Evolutionary conservation across 2,329 filamentous ascomycete species (phyloP).

Genomic region (Didymella lethalis): DNA sequence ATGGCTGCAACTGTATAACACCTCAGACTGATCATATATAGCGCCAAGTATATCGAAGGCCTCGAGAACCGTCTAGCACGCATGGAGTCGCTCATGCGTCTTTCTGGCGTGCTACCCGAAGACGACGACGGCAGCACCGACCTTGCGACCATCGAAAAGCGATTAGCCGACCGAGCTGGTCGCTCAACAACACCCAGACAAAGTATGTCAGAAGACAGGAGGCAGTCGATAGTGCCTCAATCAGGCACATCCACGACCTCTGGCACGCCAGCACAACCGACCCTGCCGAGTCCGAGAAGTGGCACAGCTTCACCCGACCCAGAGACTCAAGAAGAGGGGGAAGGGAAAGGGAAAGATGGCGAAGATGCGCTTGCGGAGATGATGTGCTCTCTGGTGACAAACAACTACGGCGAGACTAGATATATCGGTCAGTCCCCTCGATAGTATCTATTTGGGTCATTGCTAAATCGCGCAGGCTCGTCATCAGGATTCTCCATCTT

Average conservation of each 20-base stretch:
- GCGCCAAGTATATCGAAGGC: constrained; percentile 97
- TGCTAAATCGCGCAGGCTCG: constrained; percentile 66
- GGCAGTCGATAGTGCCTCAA: constrained; percentile 48
- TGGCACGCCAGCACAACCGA: constrained; percentile 56
- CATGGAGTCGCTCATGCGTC: constrained; percentile 89
- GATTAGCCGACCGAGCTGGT: constrained; percentile 62
- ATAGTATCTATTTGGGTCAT: not conserved
- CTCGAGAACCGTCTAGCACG: constrained; percentile 93
- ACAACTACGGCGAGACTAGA: constrained; percentile 90
- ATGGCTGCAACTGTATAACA: not conserved
- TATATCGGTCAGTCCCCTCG: constrained; percentile 76
- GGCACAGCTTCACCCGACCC: constrained; percentile 61
- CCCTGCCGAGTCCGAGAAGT: constrained; percentile 60
- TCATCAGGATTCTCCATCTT: constrained; percentile 99
- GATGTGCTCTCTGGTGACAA: constrained; percentile 98
- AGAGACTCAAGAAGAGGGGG: constrained; percentile 52
- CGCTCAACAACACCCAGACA: constrained; percentile 34
- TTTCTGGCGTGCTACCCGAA: constrained; percentile 86
- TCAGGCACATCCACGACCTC: constrained; percentile 35
- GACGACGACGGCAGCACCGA: constrained; percentile 88
- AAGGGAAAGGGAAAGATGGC: constrained; percentile 72
- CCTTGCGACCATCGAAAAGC: constrained; percentile 85
- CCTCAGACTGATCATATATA: constrained; percentile 47
- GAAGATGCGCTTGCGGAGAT: constrained; percentile 92
- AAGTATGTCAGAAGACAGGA: constrained; percentile 44